These are phyloP conservation scores for Solanum pennellii DNA, from an alignment of 257 asterid species.

Conservation along the genomic window DNA sequence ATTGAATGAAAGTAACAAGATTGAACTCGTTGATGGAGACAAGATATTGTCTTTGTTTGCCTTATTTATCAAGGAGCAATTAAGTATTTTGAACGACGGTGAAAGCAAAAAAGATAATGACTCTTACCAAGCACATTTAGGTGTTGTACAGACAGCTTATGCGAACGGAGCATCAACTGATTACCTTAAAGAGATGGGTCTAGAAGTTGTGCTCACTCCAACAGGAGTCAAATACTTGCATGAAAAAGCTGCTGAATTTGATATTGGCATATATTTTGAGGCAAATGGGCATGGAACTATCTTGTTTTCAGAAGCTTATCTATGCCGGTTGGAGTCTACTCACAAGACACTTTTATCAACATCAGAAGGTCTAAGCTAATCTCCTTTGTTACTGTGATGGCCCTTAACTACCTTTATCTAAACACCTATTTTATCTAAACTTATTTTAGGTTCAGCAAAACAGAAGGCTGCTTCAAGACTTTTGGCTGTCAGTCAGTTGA, in stretches of 20 bases:
- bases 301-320: conserved; percentile 63
- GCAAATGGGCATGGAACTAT: conserved; percentile 98
- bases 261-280: conserved; percentile 86
- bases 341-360: conserved; percentile 34
- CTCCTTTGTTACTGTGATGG: not conserved
- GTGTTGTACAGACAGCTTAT: conserved; percentile 91
- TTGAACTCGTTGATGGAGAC: conserved; percentile 93
- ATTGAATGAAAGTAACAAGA: conserved; percentile 39
- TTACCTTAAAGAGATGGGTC: conserved; percentile 66
- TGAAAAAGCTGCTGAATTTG: conserved; percentile 83
- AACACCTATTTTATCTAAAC: not conserved
- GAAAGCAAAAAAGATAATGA: conserved; percentile 28
- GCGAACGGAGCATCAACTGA: conserved; percentile 95
- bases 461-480: conserved; percentile 73
- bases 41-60: conserved; percentile 90
- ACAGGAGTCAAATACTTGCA: conserved; percentile 93
- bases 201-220: conserved; percentile 72
- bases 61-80: conserved; percentile 64
- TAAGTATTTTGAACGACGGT: conserved; percentile 33
- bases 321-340: conserved; percentile 47
- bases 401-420: not conserved
- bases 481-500: conserved; percentile 65
- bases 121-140: conserved; percentile 37
- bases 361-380: conserved; percentile 42
- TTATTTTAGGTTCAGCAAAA: conserved; percentile 54